A percentile compares a stretch with the other conserved stretches of the same genome.
Conservation (phyloP, 352 stramenopile species). For the Phytophthora multivora region DNA sequence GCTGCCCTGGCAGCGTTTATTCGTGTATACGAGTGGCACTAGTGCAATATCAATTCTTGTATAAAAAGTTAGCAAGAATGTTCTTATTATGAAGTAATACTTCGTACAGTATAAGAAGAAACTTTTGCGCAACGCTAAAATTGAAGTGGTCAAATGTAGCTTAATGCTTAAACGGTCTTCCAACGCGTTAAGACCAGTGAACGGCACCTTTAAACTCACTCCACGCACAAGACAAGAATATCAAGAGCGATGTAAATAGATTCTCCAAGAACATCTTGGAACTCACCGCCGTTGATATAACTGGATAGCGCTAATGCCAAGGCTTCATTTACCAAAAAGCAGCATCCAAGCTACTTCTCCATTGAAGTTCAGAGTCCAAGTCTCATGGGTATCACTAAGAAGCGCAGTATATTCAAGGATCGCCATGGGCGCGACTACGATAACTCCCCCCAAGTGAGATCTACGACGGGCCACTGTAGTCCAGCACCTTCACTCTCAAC, state of each 20-base stretch:
- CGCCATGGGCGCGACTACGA: background rate
- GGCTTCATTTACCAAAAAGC: constrained; percentile 4
- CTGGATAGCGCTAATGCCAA: background rate
- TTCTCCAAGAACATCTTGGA: background rate
- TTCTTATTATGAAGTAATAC: no score
- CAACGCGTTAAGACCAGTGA: background rate
- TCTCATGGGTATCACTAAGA: constrained; percentile 8
- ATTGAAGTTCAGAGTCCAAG: background rate
- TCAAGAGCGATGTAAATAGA: no score
- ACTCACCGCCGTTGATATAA: background rate
- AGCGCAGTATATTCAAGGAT: constrained; percentile 4
- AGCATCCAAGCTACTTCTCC: background rate
- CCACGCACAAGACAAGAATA: no score
- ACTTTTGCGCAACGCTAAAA: background rate
- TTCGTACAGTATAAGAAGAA: no score
- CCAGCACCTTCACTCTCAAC: constrained; percentile 4
- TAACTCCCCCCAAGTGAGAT: background rate
- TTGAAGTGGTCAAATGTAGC: background rate
- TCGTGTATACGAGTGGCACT: no score
- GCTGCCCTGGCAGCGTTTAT: constrained; percentile 23
- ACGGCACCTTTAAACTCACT: background rate
- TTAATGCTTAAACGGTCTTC: background rate
- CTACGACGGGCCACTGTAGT: background rate
- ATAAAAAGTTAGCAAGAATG: background rate
- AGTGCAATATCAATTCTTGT: no score